phyloP scores from a whole-genome alignment of 441 rosid genomes.

The Arabidopsis lyrata region DNA sequence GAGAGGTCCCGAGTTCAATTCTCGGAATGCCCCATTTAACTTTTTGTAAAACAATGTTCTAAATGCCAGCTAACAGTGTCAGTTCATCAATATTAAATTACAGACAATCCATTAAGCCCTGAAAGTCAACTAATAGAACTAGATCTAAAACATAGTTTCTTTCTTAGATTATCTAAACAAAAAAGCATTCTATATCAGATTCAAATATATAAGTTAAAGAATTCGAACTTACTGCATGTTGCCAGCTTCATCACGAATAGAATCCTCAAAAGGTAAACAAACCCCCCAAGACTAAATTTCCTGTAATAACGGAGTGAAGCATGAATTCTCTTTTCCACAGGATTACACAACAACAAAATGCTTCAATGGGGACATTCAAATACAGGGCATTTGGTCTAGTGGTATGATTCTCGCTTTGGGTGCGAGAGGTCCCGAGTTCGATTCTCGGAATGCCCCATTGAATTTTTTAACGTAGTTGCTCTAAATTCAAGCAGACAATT shows the following conservation, averaged over 20 bases:
- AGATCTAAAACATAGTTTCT: background rate
- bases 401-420: conserved; percentile 97
- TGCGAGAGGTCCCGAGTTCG: conserved; percentile 96
- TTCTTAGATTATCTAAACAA: conserved; percentile 8
- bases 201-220: background rate
- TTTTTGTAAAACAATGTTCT: background rate
- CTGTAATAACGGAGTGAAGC: background rate
- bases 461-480: background rate
- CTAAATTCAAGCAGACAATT: too few species aligned
- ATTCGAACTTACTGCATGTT: background rate
- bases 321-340: background rate
- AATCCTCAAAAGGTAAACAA: background rate
- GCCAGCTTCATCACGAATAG: background rate
- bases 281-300: background rate
- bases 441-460: conserved; percentile 68
- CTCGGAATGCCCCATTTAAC: too few species aligned
- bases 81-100: background rate
- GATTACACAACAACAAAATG: background rate
- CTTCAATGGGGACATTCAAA: background rate
- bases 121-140: conserved; percentile 29
- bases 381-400: conserved; percentile 67
- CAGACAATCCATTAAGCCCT: background rate
- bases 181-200: background rate
- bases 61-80: background rate
- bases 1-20: conserved; percentile 73